These are phyloP conservation scores for Termitomyces sp. DNA, from an alignment of 768 basidiomycete genomes.

Conservation along the genomic window DNA sequence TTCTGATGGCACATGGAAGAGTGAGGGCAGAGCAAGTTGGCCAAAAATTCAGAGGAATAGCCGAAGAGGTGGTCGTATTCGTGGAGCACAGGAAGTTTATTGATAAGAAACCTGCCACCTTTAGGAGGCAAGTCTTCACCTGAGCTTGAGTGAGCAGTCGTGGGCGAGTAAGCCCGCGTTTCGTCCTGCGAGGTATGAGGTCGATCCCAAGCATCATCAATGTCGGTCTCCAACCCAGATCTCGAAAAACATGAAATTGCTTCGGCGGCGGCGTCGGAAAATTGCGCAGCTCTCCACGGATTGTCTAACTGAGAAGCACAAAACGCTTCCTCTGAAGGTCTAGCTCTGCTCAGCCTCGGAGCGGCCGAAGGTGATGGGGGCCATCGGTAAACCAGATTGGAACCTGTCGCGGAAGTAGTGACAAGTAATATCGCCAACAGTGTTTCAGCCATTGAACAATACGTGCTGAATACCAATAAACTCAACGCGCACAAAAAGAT, in stretches of 20 bases:
- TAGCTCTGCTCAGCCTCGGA: conserved; percentile 67
- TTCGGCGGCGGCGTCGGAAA: conserved; percentile 28
- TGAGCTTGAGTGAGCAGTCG: conserved; percentile 39
- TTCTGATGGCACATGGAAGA: conserved; percentile 85
- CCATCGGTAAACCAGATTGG: conserved; percentile 79
- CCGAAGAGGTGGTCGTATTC: conserved; percentile 74
- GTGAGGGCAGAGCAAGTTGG: conserved; percentile 74
- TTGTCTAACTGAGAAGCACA: conserved; percentile 59
- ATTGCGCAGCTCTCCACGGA: conserved; percentile 64
- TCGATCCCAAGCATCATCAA: conserved; percentile 63
- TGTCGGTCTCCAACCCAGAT: conserved; percentile 23
- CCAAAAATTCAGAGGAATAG: conserved; percentile 77
- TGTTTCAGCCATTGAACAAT: conserved; percentile 58
- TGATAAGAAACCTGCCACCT: conserved; percentile 32
- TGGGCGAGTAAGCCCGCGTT: conserved; percentile 46
- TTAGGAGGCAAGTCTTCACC: conserved; percentile 47
- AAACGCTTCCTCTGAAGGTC: conserved; percentile 36
- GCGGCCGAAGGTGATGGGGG: conserved; percentile 65
- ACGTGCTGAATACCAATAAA: neutral
- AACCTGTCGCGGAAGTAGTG: conserved; percentile 78
- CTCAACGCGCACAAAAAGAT: neutral
- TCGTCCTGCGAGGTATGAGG: conserved; percentile 44
- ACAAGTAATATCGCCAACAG: conserved; percentile 80
- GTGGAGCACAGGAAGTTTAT: conserved; percentile 27
- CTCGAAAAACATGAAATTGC: conserved; percentile 16